Percentiles rank a stretch among this genome's conserved stretches.
phyloP scores from a whole-genome alignment of 306 rosid genomes.

The Pyrus bretschneideri region DNA sequence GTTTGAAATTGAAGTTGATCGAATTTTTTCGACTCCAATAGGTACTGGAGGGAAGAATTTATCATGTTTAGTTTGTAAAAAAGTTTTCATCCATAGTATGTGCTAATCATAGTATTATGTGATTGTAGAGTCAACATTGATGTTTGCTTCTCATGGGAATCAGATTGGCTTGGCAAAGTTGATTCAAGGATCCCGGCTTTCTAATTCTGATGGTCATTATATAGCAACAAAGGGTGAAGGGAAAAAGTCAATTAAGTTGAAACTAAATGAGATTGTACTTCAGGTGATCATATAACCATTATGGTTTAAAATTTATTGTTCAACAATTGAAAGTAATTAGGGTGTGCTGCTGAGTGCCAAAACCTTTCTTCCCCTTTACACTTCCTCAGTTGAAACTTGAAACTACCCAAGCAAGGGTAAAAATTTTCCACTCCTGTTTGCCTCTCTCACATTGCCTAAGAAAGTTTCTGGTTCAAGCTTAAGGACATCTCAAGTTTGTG shows the following conservation, averaged over 20 bases:
- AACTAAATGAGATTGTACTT: slow-evolving; percentile 79
- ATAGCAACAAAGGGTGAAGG: slow-evolving; percentile 71
- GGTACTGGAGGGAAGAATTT: slow-evolving; percentile 44
- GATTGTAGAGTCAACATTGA: slow-evolving; percentile 78
- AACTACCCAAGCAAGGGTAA: neutral
- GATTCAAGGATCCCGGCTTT: slow-evolving; percentile 74
- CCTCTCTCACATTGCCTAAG: neutral
- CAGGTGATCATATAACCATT: slow-evolving; percentile 50
- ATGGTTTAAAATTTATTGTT: neutral
- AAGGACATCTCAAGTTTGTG: neutral
- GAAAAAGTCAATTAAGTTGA: slow-evolving; percentile 79
- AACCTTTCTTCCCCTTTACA: neutral
- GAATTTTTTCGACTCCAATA: slow-evolving; percentile 89
- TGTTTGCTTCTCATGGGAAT: slow-evolving; percentile 82
- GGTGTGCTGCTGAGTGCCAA: neutral
- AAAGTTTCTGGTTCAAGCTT: neutral
- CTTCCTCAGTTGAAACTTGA: neutral
- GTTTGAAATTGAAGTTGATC: slow-evolving; percentile 91
- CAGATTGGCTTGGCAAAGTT: slow-evolving; percentile 89
- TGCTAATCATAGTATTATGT: slow-evolving; percentile 27
- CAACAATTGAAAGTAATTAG: neutral
- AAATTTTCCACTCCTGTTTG: neutral
- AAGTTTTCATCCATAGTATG: neutral
- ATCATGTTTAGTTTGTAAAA: slow-evolving; percentile 8
- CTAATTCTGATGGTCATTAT: slow-evolving; percentile 63